A percentile compares a stretch with the other conserved stretches of the same genome.
These are phyloP conservation scores for Stipa capillata DNA, from an alignment of 176 grass and related monocot species.

Conservation along the genomic window DNA sequence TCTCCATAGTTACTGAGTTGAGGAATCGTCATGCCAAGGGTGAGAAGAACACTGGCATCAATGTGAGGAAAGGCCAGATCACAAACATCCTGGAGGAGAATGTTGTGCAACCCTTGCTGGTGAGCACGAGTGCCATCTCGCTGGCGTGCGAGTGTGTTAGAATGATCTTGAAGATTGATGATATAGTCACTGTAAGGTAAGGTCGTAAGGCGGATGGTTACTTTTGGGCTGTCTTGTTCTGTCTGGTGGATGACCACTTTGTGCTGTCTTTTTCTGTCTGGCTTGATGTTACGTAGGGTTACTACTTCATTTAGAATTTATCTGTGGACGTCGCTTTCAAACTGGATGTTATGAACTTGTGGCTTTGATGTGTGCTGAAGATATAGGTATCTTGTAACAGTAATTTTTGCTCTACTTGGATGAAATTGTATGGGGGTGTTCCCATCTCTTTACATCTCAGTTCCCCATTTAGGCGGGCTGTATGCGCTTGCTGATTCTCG, in stretches of 20 bases:
- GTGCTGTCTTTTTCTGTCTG: too few relatives aligned
- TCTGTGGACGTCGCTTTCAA: not conserved
- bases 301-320: constrained; percentile 3
- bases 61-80: constrained; percentile 79
- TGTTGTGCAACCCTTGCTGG: constrained; percentile 67
- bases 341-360: not conserved
- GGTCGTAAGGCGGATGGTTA: not conserved
- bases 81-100: constrained; percentile 85
- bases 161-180: constrained; percentile 89
- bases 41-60: constrained; percentile 66
- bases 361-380: constrained; percentile 4
- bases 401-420: not conserved
- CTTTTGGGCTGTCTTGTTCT: not conserved
- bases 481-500: not conserved
- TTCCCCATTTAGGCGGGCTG: not conserved
- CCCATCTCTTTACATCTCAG: not conserved
- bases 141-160: constrained; percentile 75
- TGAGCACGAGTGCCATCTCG: constrained; percentile 66
- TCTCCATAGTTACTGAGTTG: constrained; percentile 66
- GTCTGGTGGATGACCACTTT: too few relatives aligned
- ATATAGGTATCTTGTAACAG: not conserved
- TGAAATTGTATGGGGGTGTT: not conserved
- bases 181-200: constrained; percentile 58
- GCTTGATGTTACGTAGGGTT: not conserved
- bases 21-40: constrained; percentile 67